Evolutionary conservation across 116 monocot species (phyloP).

Genomic region (Thalassia testudinum): DNA sequence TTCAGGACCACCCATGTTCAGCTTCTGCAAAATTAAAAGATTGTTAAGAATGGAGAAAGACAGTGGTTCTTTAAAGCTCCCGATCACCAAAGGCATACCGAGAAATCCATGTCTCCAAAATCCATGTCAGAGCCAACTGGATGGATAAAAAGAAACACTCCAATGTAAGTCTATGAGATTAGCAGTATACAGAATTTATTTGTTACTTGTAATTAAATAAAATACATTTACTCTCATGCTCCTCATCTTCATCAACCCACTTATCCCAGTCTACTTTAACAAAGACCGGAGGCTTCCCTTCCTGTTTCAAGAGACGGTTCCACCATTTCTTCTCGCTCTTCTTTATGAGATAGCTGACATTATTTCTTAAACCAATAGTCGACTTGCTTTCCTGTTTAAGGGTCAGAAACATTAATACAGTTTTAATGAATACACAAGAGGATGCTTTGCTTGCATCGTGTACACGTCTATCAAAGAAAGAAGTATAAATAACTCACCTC

Average conservation of each 20-base stretch:
- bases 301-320: constrained; percentile 39
- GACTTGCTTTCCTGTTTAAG: constrained; percentile 40
- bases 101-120: constrained; percentile 2
- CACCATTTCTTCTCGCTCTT: constrained; percentile 53
- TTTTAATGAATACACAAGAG: no score
- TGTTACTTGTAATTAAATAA: not conserved
- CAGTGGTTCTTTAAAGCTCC: not conserved
- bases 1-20: constrained; percentile 1
- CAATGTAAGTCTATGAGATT: no score
- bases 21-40: not conserved
- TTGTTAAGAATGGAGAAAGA: not conserved
- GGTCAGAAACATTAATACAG: no score
- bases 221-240: constrained; percentile 2
- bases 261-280: constrained; percentile 62
- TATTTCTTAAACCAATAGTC: constrained; percentile 30
- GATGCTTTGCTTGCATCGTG: no score
- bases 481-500: constrained; percentile 6
- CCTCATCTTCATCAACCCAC: constrained; percentile 62
- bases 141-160: not conserved
- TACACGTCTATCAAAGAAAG: no score
- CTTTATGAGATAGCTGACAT: constrained; percentile 27
- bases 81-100: not conserved
- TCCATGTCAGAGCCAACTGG: constrained; percentile 1
- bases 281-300: constrained; percentile 37
- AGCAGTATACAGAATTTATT: no score